Evolutionary conservation across 169 alveolate species (phyloP), one percentile per base, ranked within the genome.

Genomic region (Neospora caninum): DNA sequence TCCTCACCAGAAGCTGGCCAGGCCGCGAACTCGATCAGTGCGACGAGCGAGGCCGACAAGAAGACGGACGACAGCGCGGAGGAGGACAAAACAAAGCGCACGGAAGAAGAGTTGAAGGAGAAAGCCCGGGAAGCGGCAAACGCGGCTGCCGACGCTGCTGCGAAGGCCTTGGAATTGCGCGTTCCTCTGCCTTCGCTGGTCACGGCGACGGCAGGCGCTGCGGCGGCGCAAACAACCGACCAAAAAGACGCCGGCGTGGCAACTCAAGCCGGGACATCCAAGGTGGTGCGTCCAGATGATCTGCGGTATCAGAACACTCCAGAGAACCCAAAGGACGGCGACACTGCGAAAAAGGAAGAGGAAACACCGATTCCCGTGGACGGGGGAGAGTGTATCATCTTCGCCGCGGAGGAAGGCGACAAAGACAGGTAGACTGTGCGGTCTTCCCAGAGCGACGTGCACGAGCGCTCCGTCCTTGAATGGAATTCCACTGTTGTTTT

Each of bases 401-500:
- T 82, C 25, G 89, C 89, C 36, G 89, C 89, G 38, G 89, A 82
- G 25, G 89, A 82, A 31, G 89, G 89, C 22, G 89, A 82, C 67
- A 36, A 0, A 13, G 89, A 82, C 64, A 82, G 41, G 89, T 82
- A n/a, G n/a, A n/a, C n/a, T n/a, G n/a, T n/a, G n/a, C n/a, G n/a
- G n/a, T n/a, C n/a, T n/a, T n/a, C n/a, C n/a, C n/a, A n/a, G n/a
- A n/a, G n/a, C n/a, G n/a, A n/a, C n/a, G n/a, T n/a, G n/a, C n/a
- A n/a, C n/a, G n/a, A n/a, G n/a, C n/a, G n/a, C n/a, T n/a, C n/a
- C n/a, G n/a, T n/a, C n/a, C n/a, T n/a, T n/a, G n/a, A n/a, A n/a
- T n/a, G n/a, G n/a, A n/a, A n/a, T n/a, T n/a, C n/a, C n/a, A n/a
- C n/a, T n/a, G n/a, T n/a, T n/a, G n/a, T n/a, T n/a, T n/a, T n/a